phyloP scores from a whole-genome alignment of 2,329 filamentous ascomycete species.

The Ophiostoma angusticollis region DNA sequence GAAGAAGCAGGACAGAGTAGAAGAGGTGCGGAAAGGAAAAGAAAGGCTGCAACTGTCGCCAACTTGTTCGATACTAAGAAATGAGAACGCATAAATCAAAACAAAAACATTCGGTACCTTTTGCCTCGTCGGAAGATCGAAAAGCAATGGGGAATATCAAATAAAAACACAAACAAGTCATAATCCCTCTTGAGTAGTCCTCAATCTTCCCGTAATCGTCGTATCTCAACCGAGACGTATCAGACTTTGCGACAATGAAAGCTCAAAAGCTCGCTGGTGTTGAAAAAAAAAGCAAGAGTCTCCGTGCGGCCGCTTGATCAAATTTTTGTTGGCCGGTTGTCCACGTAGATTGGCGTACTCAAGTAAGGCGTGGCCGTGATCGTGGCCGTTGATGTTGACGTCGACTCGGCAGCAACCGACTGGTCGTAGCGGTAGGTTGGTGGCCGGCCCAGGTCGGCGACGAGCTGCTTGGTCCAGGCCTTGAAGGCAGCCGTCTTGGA shows the following conservation, averaged over 20 bases:
- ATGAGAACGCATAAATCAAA: background rate
- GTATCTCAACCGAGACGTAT: too few relatives aligned
- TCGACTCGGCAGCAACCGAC: too few relatives aligned
- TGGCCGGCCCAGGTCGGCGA: conserved; percentile 11
- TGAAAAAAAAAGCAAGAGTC: background rate
- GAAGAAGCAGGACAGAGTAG: background rate
- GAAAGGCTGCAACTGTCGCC: too few relatives aligned
- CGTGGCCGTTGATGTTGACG: too few relatives aligned
- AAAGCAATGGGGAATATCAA: background rate
- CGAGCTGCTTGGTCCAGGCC: conserved; percentile 11
- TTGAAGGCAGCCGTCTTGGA: conserved; percentile 3
- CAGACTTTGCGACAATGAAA: too few relatives aligned
- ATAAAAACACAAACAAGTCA: background rate
- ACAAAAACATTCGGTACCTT: background rate
- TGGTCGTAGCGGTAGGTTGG: conserved; percentile 11
- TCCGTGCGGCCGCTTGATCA: background rate
- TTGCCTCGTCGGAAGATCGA: too few relatives aligned
- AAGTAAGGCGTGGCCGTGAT: too few relatives aligned
- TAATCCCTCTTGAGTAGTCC: too few relatives aligned
- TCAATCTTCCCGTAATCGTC: too few relatives aligned
- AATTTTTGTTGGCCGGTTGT: background rate
- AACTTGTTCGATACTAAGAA: too few relatives aligned
- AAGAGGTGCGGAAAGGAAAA: background rate
- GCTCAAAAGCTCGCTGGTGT: too few relatives aligned
- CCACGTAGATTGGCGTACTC: too few relatives aligned